These are phyloP conservation scores for Nakazawaea anatomiae DNA, from an alignment of 805 yeast genomes.

Conservation along the genomic window DNA sequence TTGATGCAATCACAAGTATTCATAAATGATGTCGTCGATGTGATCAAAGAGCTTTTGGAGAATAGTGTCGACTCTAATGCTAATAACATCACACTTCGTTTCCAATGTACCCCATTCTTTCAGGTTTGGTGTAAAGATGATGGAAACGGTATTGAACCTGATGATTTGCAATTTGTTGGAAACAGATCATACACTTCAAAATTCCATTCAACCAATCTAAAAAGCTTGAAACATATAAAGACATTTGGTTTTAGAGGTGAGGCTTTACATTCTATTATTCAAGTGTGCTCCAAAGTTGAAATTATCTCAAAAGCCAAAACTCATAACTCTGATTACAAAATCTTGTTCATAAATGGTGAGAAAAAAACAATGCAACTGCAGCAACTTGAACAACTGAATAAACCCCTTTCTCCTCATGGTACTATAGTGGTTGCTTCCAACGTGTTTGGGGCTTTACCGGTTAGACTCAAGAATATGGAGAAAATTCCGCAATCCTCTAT, in stretches of 20 bases:
- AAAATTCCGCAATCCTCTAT: slow-evolving; percentile 17
- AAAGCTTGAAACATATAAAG: slow-evolving; percentile 28
- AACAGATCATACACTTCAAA: slow-evolving; percentile 52
- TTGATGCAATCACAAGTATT: slow-evolving; percentile 20
- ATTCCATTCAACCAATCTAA: slow-evolving; percentile 19
- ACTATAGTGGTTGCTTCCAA: slow-evolving; percentile 31
- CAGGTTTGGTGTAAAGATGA: slow-evolving; percentile 51
- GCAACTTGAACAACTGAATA: background rate
- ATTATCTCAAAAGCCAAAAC: slow-evolving; percentile 38
- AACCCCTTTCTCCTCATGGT: slow-evolving; percentile 21
- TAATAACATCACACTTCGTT: slow-evolving; percentile 22
- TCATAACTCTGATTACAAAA: slow-evolving; percentile 23
- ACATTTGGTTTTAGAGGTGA: slow-evolving; percentile 74
- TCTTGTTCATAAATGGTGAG: slow-evolving; percentile 15
- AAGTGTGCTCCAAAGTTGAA: slow-evolving; percentile 34
- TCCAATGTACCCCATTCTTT: slow-evolving; percentile 20
- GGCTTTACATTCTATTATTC: slow-evolving; percentile 52
- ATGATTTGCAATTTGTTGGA: slow-evolving; percentile 44
- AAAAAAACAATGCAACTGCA: background rate
- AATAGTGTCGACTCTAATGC: slow-evolving; percentile 56
- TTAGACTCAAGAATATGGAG: slow-evolving; percentile 27
- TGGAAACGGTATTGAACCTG: slow-evolving; percentile 60
- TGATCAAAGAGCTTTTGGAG: slow-evolving; percentile 43
- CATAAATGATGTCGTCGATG: slow-evolving; percentile 31
- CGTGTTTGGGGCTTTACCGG: slow-evolving; percentile 38